Conservation (phyloP, 306 rosid species). For the Luffa acutangula region DNA sequence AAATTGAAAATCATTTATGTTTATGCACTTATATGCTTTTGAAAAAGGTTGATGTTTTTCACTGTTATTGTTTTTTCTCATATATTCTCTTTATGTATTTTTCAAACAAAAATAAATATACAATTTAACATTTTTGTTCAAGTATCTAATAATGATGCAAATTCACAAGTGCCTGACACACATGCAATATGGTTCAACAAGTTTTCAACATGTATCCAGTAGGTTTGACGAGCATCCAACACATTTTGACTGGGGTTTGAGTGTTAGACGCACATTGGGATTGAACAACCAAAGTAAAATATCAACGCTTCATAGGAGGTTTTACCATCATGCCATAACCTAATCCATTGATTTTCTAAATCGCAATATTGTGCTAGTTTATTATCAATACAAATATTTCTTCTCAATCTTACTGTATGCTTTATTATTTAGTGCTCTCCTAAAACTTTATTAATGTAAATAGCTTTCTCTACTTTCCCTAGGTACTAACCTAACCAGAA, state of each 20-base stretch:
- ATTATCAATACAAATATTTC: not conserved
- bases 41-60: no score
- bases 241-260: not conserved
- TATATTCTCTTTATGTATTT: no score
- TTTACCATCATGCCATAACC: not conserved
- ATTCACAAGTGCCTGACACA: not conserved
- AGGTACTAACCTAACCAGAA: not conserved
- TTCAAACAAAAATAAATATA: not conserved
- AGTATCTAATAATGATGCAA: not conserved
- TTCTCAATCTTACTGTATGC: not conserved
- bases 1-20: no score
- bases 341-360: not conserved
- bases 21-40: no score
- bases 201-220: not conserved
- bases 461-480: not conserved
- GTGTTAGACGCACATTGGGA: not conserved
- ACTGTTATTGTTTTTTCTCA: no score
- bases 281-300: not conserved
- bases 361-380: not conserved
- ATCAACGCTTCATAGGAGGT: not conserved
- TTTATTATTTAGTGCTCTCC: not conserved
- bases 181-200: not conserved
- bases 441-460: not conserved
- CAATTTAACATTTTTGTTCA: not conserved
- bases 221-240: not conserved